Conservation (phyloP, 1,284 basidiomycete genomes). For the Cryptococcus sp. region DNA sequence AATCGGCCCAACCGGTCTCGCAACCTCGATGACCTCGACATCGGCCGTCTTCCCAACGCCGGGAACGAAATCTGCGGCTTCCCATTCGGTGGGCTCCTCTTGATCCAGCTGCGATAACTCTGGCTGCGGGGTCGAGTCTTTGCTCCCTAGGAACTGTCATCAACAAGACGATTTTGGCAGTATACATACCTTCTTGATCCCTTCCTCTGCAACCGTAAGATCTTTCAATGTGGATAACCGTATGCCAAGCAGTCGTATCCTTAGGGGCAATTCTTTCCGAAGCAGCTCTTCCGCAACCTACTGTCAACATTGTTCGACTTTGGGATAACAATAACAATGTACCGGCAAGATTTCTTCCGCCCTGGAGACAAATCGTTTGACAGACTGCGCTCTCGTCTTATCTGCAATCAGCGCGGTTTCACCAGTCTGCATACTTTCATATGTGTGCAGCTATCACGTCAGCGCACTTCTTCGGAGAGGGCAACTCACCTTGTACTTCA, state of each 20-base stretch:
- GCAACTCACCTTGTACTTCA: conserved; percentile 44
- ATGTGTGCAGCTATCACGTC: conserved; percentile 38
- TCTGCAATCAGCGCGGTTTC: conserved; percentile 48
- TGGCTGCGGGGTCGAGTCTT: background rate
- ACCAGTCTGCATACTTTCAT: conserved; percentile 27
- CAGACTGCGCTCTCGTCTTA: conserved; percentile 73
- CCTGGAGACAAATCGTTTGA: conserved; percentile 64
- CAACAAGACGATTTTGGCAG: background rate
- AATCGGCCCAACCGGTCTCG: conserved; percentile 16
- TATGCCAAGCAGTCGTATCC: conserved; percentile 71
- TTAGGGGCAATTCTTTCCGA: conserved; percentile 67
- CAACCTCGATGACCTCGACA: background rate
- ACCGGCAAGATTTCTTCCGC: conserved; percentile 74
- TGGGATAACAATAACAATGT: no score
- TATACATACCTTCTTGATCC: conserved; percentile 33
- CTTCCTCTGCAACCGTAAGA: conserved; percentile 46
- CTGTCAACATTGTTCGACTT: no score
- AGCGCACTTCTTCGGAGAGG: background rate
- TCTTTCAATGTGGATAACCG: conserved; percentile 80
- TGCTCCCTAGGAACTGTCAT: conserved; percentile 29
- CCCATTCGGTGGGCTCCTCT: conserved; percentile 2
- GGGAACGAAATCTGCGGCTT: conserved; percentile 7
- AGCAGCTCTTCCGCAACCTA: conserved; percentile 78
- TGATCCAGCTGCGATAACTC: background rate
- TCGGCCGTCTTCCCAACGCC: no score